Evolutionary conservation across 805 yeast genomes (phyloP).

Genomic region (Wickerhamomyces chaumierensis): DNA sequence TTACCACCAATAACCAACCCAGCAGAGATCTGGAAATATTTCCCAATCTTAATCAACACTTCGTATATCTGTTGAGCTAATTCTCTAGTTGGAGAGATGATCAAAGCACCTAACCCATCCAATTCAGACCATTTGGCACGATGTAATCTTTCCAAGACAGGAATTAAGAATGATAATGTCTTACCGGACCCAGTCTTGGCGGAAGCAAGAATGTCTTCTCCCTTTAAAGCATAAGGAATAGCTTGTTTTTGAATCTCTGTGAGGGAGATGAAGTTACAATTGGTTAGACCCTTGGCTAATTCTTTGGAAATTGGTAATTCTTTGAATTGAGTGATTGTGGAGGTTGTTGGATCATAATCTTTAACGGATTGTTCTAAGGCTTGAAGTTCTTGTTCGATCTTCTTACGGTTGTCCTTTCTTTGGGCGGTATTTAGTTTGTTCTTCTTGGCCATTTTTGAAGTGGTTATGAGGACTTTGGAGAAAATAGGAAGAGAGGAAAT

Average conservation of each 20-base stretch:
- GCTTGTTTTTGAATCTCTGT: conserved; percentile 82
- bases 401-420: conserved; percentile 27
- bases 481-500: too few relatives aligned
- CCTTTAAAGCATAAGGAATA: conserved; percentile 66
- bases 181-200: conserved; percentile 98
- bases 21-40: conserved; percentile 47
- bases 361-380: conserved; percentile 39
- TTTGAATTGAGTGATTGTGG: conserved; percentile 40
- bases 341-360: conserved; percentile 35
- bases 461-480: neutral
- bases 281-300: conserved; percentile 63
- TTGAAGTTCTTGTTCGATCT: conserved; percentile 25
- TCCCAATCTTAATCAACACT: conserved; percentile 53
- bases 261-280: conserved; percentile 64
- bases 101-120: conserved; percentile 48
- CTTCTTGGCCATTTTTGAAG: conserved; percentile 25
- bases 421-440: conserved; percentile 18
- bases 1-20: conserved; percentile 57
- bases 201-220: conserved; percentile 88
- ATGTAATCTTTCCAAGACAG: conserved; percentile 60
- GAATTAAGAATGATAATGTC: conserved; percentile 79
- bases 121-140: conserved; percentile 27
- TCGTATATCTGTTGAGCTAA: conserved; percentile 60
- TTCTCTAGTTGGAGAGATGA: conserved; percentile 62
- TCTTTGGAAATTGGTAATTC: conserved; percentile 66